Base-by-base conservation (phyloP, 257 asterid genomes). In the Nicotiana attenuata region DNA sequence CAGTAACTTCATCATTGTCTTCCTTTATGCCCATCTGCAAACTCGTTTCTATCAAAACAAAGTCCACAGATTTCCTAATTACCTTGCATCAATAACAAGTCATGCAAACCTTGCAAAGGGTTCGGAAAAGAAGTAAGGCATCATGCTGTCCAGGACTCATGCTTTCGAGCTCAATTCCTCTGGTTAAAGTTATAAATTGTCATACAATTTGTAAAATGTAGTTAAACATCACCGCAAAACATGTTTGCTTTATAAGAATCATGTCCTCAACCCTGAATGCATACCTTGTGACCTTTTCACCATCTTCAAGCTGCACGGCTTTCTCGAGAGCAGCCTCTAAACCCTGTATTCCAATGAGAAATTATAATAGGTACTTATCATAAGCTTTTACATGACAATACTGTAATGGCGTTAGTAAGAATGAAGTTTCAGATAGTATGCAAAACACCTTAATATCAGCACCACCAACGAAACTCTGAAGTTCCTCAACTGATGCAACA, bases 1-100 rank as follows among this genome's bases (percentile, higher is more conserved):
- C 89, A 38, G 97, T 93, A 81, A 94, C 88, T 91, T 94, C 99
- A 85, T 96, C 98, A 52, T 81, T 94, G 81, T 91, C 99, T 88
- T 94, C 99, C 91, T 93, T 96, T 98, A 94, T 93, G 67, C 98
- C 97, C 99, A 96, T 94, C 99, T 96, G 89, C 88, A 84, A 82
- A 87, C 86, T 87, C 61, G 6, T 13, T 71, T 33, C 63, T 50
- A 50, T 75, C 17, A 75, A 24, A 5, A 50, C 45, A 75, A 75
- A 47, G 35, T 50, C 26, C 80, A 75, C 2, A 73, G 61, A 73
- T 73, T 73, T 75, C 63, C 80, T 15, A 50, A 15, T 3, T 52
- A 75, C 45, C 61, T 47, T 50, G 28, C 63, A 50, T 26, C 63
- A 50, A 75, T 50, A 45, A 75, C 38, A 22, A 75, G 63, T 50